Evolutionary conservation across 257 asterid genomes (phyloP), one percentile per base, ranked within the genome.

Genomic region (Plantago major): DNA sequence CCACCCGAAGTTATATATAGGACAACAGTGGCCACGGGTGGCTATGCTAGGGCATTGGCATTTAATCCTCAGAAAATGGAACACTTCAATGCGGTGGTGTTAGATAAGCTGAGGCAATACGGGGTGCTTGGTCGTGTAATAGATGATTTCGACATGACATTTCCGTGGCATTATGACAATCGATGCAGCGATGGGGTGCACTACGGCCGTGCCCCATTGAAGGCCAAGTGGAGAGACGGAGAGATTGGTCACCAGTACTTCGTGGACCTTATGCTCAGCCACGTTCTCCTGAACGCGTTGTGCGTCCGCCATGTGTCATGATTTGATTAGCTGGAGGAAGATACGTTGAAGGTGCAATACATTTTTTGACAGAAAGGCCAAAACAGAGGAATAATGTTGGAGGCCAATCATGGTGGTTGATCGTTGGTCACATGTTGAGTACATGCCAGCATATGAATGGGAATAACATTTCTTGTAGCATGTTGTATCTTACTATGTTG

Each of bases 31-130:
- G 76, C 99, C 0, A 76, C 97, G 0, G 97, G 97, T 1, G 99
- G 96, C 3, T 74, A 80, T 9, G 96, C 95, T 1, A 68, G 97
- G 67, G 79, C 68, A 28, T 12, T 87, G 68, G 90, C 84, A 0
- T 84, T 78, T 55, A 93, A 93, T 73, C 99, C 99, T n/a, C 73
- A 75, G 14, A 93, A 93, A 63, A 93, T 93, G 96, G 99, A 93
- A 89, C 91, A 81, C 11, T 89, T 76, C 71, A 93, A 87, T 46
- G 95, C 95, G 5, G 82, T 93, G 40, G 84, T 89, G 54, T 37
- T 93, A 78, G 99, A 93, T 57, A 83, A 84, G 74, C 13, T 87
- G 65, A 89, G 83, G 79, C 67, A 73, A 11, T 63, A 80, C n/a
- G 78, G 83, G 38, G 73, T 79, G 22, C 58, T 93, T 3, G 67